A percentile compares a stretch with the other conserved stretches of the same genome.
phyloP scores from a whole-genome alignment of 331 rosid species.

The Dryas integrifolia region DNA sequence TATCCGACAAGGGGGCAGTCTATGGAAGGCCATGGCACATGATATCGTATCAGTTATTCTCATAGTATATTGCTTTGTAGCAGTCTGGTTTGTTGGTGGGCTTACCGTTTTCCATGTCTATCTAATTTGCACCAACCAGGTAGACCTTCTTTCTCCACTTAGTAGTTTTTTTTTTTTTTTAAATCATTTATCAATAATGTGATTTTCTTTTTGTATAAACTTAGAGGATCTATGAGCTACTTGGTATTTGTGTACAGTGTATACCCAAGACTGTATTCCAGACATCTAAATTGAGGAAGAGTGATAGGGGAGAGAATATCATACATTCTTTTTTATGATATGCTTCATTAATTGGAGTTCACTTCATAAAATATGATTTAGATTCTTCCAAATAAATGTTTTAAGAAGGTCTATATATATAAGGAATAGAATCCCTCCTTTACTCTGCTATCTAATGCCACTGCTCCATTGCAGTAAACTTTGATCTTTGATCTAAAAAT shows the following conservation, averaged over 20 bases:
- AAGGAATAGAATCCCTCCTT: neutral
- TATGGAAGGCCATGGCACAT: conserved; percentile 46
- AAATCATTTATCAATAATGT: neutral
- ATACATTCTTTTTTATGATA: too few species aligned
- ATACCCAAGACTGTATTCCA: neutral
- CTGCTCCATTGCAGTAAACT: neutral
- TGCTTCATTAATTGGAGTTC: neutral
- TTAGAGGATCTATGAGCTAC: neutral
- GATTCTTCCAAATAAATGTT: neutral
- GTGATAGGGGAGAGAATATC: neutral
- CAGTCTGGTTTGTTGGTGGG: conserved; percentile 94
- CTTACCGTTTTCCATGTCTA: conserved; percentile 82
- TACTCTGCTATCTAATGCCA: neutral
- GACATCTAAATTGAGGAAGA: neutral
- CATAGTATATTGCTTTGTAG: conserved; percentile 74
- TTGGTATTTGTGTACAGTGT: too few species aligned
- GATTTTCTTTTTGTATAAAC: neutral
- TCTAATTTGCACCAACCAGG: conserved; percentile 87
- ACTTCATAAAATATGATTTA: neutral
- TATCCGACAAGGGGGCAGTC: conserved; percentile 37
- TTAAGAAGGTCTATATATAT: neutral
- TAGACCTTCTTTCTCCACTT: conserved; percentile 16
- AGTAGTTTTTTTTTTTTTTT: neutral
- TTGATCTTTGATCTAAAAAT: neutral
- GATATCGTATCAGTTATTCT: conserved; percentile 65